Evolutionary conservation across 257 asterid species (phyloP).

Genomic region (Solanum etuberosum): DNA sequence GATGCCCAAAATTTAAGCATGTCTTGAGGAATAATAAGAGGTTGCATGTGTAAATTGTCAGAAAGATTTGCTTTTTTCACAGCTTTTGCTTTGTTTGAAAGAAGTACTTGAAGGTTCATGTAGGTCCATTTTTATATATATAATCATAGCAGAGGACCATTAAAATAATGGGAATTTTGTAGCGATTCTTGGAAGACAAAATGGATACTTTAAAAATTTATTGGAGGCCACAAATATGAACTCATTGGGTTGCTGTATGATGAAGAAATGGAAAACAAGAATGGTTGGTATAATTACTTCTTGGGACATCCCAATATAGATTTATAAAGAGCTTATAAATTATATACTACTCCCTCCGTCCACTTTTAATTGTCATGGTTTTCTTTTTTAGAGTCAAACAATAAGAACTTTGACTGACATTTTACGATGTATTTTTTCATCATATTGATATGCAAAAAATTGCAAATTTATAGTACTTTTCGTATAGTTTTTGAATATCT

Average conservation of each 20-base stretch:
- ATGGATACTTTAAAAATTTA: neutral
- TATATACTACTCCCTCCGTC: too few relatives aligned
- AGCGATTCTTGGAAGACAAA: neutral
- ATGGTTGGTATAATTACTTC: neutral
- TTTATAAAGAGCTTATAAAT: neutral
- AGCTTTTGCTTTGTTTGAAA: constrained; percentile 1
- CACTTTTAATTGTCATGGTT: too few relatives aligned
- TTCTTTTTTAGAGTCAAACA: too few relatives aligned
- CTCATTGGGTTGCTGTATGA: neutral
- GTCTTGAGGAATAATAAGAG: neutral
- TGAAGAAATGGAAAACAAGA: neutral
- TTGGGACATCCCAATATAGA: neutral
- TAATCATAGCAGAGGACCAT: neutral
- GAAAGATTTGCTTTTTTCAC: neutral
- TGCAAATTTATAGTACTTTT: too few relatives aligned
- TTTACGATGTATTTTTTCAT: too few relatives aligned
- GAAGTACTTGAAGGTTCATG: neutral
- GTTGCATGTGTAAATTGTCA: neutral
- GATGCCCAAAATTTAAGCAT: neutral
- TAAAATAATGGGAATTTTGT: neutral
- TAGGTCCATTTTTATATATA: neutral
- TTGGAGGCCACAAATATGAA: neutral
- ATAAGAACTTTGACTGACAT: too few relatives aligned
- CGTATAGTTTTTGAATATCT: too few relatives aligned
- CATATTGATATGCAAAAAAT: too few relatives aligned